phyloP scores from a whole-genome alignment of 108 stramenopile species.

The Skeletonema marinoi region DNA sequence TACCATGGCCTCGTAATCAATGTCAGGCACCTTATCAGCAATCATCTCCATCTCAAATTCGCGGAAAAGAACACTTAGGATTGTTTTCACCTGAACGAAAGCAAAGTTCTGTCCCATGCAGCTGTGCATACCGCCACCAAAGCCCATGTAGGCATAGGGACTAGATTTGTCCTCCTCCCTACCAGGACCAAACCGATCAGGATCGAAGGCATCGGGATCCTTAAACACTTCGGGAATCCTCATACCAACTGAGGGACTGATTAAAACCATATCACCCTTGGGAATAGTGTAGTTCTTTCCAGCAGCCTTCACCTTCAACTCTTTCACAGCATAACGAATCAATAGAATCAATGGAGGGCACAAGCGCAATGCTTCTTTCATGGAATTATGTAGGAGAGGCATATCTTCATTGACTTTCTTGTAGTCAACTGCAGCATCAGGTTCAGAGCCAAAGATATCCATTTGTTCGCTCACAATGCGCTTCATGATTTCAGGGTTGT shows the following conservation, averaged over 20 bases:
- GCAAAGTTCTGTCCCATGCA: constrained; percentile 99
- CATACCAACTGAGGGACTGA: constrained; percentile 93
- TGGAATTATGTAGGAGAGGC: constrained; percentile 92
- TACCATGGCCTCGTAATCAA: constrained; percentile 98
- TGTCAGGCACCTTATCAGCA: constrained; percentile 77
- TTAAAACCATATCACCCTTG: constrained; percentile 91
- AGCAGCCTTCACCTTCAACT: constrained; percentile 75
- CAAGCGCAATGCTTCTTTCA: constrained; percentile 95
- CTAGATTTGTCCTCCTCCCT: constrained; percentile 95
- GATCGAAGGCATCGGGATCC: constrained; percentile 93
- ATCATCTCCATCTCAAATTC: constrained; percentile 92
- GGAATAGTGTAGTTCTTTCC: constrained; percentile 82
- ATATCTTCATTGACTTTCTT: constrained; percentile 84
- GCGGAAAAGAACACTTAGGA: constrained; percentile 91
- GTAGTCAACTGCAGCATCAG: constrained; percentile 51
- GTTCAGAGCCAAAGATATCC: constrained; percentile 36
- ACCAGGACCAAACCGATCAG: constrained; percentile 93
- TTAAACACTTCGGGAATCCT: constrained; percentile 90
- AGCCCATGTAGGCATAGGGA: constrained; percentile 96
- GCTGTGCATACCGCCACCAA: constrained; percentile 98
- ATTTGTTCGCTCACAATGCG: constrained; percentile 88
- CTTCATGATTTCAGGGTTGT: constrained; percentile 80
- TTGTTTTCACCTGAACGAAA: constrained; percentile 99
- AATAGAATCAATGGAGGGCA: constrained; percentile 98
- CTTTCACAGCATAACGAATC: constrained; percentile 92